A percentile compares a stretch with the other conserved stretches of the same genome.
phyloP scores from a whole-genome alignment of 257 asterid species.

The Nicotiana benthamiana region DNA sequence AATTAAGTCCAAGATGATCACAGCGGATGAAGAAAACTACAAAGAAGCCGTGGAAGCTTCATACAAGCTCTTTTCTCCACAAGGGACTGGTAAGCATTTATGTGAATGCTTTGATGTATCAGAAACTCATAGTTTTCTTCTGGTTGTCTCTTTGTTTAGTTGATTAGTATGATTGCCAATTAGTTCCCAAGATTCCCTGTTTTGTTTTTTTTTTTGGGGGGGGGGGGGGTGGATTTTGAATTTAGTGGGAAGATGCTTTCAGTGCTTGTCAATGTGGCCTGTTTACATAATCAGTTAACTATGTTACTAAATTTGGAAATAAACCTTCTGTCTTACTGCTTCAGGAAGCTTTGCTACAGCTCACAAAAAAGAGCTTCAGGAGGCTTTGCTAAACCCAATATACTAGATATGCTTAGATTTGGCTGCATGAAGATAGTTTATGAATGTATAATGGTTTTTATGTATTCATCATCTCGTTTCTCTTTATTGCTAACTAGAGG shows the following conservation, averaged over 20 bases:
- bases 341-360: not conserved
- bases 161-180: not conserved
- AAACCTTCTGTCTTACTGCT: not conserved
- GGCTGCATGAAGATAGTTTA: not conserved
- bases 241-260: not conserved
- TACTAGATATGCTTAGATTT: not conserved
- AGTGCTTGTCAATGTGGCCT: not conserved
- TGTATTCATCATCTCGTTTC: not conserved
- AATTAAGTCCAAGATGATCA: slow-evolving; percentile 68
- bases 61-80: slow-evolving; percentile 76
- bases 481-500: not conserved
- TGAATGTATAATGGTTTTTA: not conserved
- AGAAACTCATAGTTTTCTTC: not conserved
- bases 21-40: slow-evolving; percentile 85
- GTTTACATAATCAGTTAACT: not conserved
- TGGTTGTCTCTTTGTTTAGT: not conserved
- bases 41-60: slow-evolving; percentile 94
- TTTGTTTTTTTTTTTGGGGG: too few relatives aligned
- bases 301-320: not conserved
- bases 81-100: slow-evolving; percentile 73
- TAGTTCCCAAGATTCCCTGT: not conserved
- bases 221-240: not conserved
- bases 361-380: not conserved
- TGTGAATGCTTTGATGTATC: not conserved
- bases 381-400: not conserved